These are phyloP conservation scores for Aspergillus asperescens DNA, from an alignment of 495 filamentous ascomycete species.

Conservation along the genomic window DNA sequence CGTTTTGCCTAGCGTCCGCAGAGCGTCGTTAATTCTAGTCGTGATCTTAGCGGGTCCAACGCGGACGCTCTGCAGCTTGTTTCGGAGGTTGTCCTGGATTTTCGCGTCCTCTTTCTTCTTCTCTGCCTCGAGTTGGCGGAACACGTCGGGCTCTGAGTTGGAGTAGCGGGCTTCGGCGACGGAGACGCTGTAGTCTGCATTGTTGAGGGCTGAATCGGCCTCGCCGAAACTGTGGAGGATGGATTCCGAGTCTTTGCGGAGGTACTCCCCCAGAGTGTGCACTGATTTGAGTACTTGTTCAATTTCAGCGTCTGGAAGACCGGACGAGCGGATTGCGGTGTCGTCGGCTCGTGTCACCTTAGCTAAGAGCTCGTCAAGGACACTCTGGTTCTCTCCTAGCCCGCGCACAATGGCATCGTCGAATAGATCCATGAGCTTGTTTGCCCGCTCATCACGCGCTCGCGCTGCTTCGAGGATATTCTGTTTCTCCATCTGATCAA, in stretches of 20 bases:
- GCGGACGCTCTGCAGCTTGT: slow-evolving; percentile 45
- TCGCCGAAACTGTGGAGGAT: slow-evolving; percentile 45
- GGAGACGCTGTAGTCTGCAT: slow-evolving; percentile 50
- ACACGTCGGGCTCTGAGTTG: slow-evolving; percentile 39
- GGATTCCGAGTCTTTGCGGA: slow-evolving; percentile 44
- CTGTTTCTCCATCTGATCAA: slow-evolving; percentile 49
- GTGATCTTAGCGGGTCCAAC: slow-evolving; percentile 37
- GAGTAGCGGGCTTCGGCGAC: slow-evolving; percentile 48
- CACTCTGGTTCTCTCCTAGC: slow-evolving; percentile 47
- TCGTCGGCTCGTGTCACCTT: slow-evolving; percentile 38
- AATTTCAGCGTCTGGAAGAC: slow-evolving; percentile 36
- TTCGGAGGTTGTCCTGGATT: slow-evolving; percentile 40
- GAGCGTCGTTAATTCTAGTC: slow-evolving; percentile 27
- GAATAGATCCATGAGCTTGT: slow-evolving; percentile 50
- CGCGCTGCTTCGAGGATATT: slow-evolving; percentile 47
- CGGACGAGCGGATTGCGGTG: slow-evolving; percentile 27
- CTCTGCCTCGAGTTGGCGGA: slow-evolving; percentile 42
- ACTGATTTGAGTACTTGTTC: slow-evolving; percentile 44
- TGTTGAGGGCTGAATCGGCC: slow-evolving; percentile 47
- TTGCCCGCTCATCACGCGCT: slow-evolving; percentile 46
- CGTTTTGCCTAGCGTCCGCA: slow-evolving; percentile 26
- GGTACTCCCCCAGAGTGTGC: slow-evolving; percentile 36
- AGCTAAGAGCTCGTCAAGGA: slow-evolving; percentile 44
- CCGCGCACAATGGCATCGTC: slow-evolving; percentile 49
- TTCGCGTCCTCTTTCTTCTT: slow-evolving; percentile 50